Evolutionary conservation across 768 basidiomycete species (phyloP), one percentile per base, ranked within the genome.

Genomic region (Coprinopsis marcescibilis): DNA sequence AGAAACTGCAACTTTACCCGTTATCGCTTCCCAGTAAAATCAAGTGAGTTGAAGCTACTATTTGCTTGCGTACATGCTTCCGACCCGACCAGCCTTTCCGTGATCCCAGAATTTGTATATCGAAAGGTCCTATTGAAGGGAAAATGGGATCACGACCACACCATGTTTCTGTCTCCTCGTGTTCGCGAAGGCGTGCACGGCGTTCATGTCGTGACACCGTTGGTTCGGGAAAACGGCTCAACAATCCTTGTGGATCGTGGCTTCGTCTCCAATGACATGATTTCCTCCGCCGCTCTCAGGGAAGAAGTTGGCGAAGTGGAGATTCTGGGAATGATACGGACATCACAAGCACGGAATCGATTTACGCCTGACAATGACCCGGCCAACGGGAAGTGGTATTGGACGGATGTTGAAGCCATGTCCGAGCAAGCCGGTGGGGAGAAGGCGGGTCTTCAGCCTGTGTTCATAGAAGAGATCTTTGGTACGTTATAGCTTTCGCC

Each of bases 221-320:
- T 99, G 36, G 59, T 84, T 25, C 83, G 95, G 36, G 71, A 77
- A 37, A 79, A 85, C 54, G 90, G 86, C 11, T 80, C 89, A 1
- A 93, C 91, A 1, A 71, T 99, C 26, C 72, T 98, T 17, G 86
- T 99, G 42, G 89, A 98, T 65, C 81, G 94, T 33, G 96, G 96
- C 0, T 98, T 97, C 64, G 76, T 99, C 20, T 81, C 83, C 7
- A 74, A 73, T 14, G 73, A 76, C 2, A 65, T 69, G 38, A 53
- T 64, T 6, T 49, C 57, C 36, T 54, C 60, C 37, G 48, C 57
- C 25, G 51, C 60, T 49, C 56, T 61, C 53, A 59, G 64, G 43
- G 54, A 60, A 37, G 76, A 78, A 38, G 60, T 62, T 20, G 79
- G 70, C 4, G 79, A 82, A 57, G 81, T 91, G 1, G 76, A 89